phyloP scores from a whole-genome alignment of 1,284 basidiomycete genomes.

The Boletus mariae region DNA sequence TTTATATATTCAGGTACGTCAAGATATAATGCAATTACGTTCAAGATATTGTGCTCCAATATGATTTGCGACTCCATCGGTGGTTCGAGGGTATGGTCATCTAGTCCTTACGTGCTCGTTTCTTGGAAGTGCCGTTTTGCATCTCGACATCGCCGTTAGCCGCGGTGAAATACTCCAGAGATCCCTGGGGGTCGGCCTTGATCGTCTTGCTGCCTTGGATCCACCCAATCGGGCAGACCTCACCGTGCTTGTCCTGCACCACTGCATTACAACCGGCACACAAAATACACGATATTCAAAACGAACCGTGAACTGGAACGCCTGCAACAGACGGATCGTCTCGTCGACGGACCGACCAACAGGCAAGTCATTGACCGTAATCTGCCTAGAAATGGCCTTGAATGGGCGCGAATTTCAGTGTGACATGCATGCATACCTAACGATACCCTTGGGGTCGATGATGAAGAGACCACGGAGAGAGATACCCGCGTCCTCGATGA shows the following conservation, averaged over 20 bases:
- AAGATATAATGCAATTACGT: background rate
- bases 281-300: background rate
- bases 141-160: constrained; percentile 28
- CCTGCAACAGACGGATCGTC: constrained; percentile 83
- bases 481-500: constrained; percentile 82
- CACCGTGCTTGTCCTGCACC: constrained; percentile 75
- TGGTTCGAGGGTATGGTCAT: background rate
- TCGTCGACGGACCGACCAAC: constrained; percentile 91
- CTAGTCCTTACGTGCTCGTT: constrained; percentile 27
- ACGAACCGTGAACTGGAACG: constrained; percentile 83
- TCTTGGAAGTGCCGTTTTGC: constrained; percentile 32
- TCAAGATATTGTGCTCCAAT: background rate
- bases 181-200: constrained; percentile 70
- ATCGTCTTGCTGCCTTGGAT: constrained; percentile 71
- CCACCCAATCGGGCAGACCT: constrained; percentile 91
- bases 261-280: background rate
- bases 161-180: constrained; percentile 70
- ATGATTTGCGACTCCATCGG: constrained; percentile 1
- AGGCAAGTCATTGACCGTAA: constrained; percentile 85
- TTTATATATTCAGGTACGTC: background rate
- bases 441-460: constrained; percentile 82
- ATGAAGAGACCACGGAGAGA: constrained; percentile 85
- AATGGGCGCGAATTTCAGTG: background rate
- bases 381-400: constrained; percentile 49
- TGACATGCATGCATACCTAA: constrained; percentile 44